Evolutionary conservation across 495 filamentous ascomycete genomes (phyloP), one percentile per base, ranked within the genome.

Genomic region (Lophium mytilinum): DNA sequence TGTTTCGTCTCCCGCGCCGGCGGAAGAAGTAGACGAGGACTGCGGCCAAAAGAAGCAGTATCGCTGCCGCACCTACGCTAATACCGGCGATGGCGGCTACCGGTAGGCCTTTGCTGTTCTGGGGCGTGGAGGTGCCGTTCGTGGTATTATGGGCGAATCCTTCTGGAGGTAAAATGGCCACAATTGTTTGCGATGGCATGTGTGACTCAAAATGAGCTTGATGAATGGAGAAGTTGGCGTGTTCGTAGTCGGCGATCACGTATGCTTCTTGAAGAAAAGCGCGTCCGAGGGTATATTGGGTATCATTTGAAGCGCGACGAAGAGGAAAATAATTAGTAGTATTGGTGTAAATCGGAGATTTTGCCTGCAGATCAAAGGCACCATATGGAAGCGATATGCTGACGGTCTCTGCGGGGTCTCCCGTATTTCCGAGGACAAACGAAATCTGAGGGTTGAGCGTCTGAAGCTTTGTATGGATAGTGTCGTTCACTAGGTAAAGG

Each of bases 181-280:
- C 21, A 24, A 48, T 48, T 1, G 21, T 19, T 24, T 48, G 17
- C 21, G 15, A 6, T 12, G 45, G 45, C 45, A 48, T 48, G 12
- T 18, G 45, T 33, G 45, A 48, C 19, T 48, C 47, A 24, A 53
- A 57, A 4, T 47, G 18, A 8, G 58, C 55, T 42, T 62, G 60
- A 37, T 62, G 41, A 1, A 80, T 65, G 46, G 76, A 75, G 58
- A 78, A 77, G 1, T 66, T 69, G 2, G 60, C 53, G n/a, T 68
- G 68, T 35, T 78, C 72, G 46, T 76, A 78, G 60, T 79, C 69
- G 0, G 65, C 71, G 0, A 70, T 69, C 15, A 77, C 62, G 61
- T 76, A 80, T 57, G 78, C 75, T 71, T 81, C 80, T 62, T 83
- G 80, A 10, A 82, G 58, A 53, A 83, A 81, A 15, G 72, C 69